Evolutionary conservation across 2,329 filamentous ascomycete genomes (phyloP).

Genomic region (Dryadomyces sulphureus): DNA sequence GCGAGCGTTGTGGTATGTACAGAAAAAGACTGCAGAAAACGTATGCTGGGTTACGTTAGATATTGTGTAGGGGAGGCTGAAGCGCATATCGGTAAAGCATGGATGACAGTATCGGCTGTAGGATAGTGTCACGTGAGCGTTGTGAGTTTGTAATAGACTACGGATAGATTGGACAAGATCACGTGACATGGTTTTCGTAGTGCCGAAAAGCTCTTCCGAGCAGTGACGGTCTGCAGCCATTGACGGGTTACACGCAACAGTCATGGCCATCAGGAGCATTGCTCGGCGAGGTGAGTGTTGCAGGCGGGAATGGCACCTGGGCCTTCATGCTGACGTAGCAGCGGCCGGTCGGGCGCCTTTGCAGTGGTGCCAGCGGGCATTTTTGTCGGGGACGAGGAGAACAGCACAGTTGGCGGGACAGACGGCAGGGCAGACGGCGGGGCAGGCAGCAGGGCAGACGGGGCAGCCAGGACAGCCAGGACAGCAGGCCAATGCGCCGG

Average conservation of each 20-base stretch:
- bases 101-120: too few relatives aligned
- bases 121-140: too few relatives aligned
- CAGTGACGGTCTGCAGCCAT: too few relatives aligned
- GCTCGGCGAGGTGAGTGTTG: slow-evolving; percentile 35
- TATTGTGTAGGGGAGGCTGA: too few relatives aligned
- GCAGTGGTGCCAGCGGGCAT: slow-evolving; percentile 21
- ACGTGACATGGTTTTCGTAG: background rate
- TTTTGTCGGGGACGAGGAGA: slow-evolving; percentile 19
- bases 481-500: background rate
- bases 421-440: too few relatives aligned
- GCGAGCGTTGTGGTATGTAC: background rate
- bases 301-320: background rate
- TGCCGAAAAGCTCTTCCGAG: background rate
- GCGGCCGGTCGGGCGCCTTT: background rate
- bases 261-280: slow-evolving; percentile 42
- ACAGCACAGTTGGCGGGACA: slow-evolving; percentile 10
- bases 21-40: too few relatives aligned
- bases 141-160: too few relatives aligned
- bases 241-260: slow-evolving; percentile 12
- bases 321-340: background rate
- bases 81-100: too few relatives aligned
- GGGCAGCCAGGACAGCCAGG: background rate
- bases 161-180: too few relatives aligned
- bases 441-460: too few relatives aligned
- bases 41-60: too few relatives aligned